Conservation (phyloP, 257 asterid species). For the Solanum clarkiae region DNA sequence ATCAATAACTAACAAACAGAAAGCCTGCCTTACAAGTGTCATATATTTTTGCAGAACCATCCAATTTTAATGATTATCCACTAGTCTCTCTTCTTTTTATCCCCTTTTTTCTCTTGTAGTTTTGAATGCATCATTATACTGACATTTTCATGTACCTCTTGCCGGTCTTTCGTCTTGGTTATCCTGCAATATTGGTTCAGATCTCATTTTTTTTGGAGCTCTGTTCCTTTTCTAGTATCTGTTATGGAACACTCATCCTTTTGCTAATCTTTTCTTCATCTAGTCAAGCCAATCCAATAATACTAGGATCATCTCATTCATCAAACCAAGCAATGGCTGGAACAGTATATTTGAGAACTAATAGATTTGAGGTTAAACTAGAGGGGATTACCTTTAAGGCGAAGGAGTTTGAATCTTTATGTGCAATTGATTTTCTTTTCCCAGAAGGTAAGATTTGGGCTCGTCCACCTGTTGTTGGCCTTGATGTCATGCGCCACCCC, state of each 20-base stretch:
- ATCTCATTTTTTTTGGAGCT: not conserved
- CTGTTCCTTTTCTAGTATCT: not conserved
- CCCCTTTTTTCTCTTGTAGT: not conserved
- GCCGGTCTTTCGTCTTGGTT: not conserved
- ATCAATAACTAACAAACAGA: not conserved
- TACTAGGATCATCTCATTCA: not conserved
- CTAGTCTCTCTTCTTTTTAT: not conserved
- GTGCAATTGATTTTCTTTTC: slow-evolving; percentile 63
- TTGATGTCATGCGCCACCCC: slow-evolving; percentile 81
- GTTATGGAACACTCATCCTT: not conserved
- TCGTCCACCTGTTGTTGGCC: slow-evolving; percentile 59
- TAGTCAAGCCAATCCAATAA: not conserved
- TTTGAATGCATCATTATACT: not conserved
- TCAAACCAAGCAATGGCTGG: slow-evolving; percentile 47
- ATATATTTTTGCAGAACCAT: not conserved
- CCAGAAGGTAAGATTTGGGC: slow-evolving; percentile 58
- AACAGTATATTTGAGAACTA: slow-evolving; percentile 51
- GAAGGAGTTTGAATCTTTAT: slow-evolving; percentile 56
- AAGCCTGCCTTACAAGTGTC: not conserved
- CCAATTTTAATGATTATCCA: not conserved
- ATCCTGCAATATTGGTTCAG: not conserved
- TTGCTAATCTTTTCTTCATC: not conserved
- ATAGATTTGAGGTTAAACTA: slow-evolving; percentile 69
- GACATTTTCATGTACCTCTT: not conserved
- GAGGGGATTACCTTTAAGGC: slow-evolving; percentile 81